Percentiles rank a stretch among this genome's conserved stretches.
phyloP scores from a whole-genome alignment of 2,329 filamentous ascomycete genomes.

The Pseudogymnoascus sp. region DNA sequence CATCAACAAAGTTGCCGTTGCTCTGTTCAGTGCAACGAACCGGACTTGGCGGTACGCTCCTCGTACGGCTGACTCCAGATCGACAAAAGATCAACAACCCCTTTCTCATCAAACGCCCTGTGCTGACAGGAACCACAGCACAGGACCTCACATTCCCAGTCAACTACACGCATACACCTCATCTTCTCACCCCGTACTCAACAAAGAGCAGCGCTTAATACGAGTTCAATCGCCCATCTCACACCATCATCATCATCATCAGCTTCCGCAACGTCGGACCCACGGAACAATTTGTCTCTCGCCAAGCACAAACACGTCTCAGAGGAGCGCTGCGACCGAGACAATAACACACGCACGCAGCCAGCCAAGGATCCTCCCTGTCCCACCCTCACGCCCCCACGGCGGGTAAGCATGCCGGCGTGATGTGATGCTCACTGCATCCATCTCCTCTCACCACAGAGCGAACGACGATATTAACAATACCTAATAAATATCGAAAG shows the following conservation, averaged over 20 bases:
- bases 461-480: not conserved
- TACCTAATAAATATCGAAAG: not conserved
- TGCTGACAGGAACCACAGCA: no score
- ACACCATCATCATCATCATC: not conserved
- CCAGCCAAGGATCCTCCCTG: not conserved
- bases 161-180: not conserved
- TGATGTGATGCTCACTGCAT: not conserved
- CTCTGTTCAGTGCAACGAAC: not conserved
- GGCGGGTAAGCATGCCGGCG: not conserved
- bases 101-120: not conserved
- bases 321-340: not conserved
- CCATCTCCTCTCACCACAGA: not conserved
- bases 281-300: not conserved
- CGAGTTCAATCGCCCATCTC: not conserved
- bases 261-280: not conserved
- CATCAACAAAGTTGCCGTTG: no score
- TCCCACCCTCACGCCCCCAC: not conserved
- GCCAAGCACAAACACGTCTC: not conserved
- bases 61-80: slow-evolving; percentile 4
- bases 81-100: not conserved
- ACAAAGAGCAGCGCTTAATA: not conserved
- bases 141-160: not conserved
- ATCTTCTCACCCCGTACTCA: not conserved
- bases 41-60: not conserved
- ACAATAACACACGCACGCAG: not conserved